Base-by-base conservation (phyloP, 2,329 filamentous ascomycete species). In the Zopfia rhizophila region DNA sequence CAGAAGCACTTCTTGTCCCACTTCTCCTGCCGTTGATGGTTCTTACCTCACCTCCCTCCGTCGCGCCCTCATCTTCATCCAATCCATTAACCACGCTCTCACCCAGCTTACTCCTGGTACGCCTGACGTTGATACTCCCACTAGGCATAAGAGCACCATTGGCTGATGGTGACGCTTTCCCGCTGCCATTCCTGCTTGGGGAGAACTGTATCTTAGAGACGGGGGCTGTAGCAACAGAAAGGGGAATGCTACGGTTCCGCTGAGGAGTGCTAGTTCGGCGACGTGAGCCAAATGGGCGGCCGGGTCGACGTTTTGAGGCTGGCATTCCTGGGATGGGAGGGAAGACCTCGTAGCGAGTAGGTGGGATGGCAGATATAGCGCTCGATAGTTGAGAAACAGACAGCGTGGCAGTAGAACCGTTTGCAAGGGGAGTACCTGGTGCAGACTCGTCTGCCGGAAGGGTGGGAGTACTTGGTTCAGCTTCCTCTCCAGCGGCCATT, bases 311-410 rank as follows among this genome's bases (percentile, higher is more conserved):
- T 46, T 63, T 71, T 3, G 65, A 48, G 11, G 63, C 51, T 13
- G 67, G 60, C 39, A 72, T 70, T 23, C 81, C 81, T 14, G 82
- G 82, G 7, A 88, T 73, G 0, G 87, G 83, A 7, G 90, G 90
- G 61, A 89, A 93, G 28, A 94, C 84, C 59, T 91, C 87, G 68
- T 91, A 95, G 23, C 90, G 83, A 2, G 78, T 84, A 0, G 85
- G 77, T 3, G 89, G 88, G 18, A 94, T 88, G 35, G 75, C 70
- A 19, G 71, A 65, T 6, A 66, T 53, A 43, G 51, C 59, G 48
- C 33, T 54, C 10, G 58, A 56, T 21, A 57, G 61, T 36, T 67
- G 62, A 17, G 65, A 70, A 7, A 60, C 61, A 12, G 63, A 60
- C 10, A 65, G 45, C 21, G 65, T 60, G 30, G 61, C 37, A 3